Base-by-base conservation (phyloP, 2,329 filamentous ascomycete genomes). In the Scytalidium sp. region DNA sequence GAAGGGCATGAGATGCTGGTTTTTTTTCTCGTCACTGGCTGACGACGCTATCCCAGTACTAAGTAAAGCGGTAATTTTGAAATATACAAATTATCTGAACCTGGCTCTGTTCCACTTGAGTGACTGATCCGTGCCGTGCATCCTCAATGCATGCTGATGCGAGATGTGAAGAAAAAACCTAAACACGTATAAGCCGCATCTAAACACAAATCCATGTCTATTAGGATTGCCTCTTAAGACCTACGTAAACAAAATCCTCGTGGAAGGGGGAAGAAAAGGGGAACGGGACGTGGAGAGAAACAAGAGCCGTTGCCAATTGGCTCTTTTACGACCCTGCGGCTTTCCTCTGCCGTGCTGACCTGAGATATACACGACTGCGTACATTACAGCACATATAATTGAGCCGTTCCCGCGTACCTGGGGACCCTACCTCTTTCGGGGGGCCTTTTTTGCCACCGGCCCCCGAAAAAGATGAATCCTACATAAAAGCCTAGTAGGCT, bases 1-100 rank as follows among this genome's bases (percentile, higher is more conserved):
- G 20, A 29, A 11, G n/a, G 19, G 32, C 9, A 41, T 47, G 45
- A 47, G 45, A 47, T 47, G 45, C 45, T 47, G 45, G 45, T 17
- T 47, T 47, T 36, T 36, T 15, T 36, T n/a, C n/a, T 36, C 15
- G 32, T 36, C 32, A 36, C 32, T 36, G 32, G 32, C 17, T 36
- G 32, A n/a, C 32, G 15, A n/a, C 17, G 17, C 17, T 36, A 36
- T 36, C 17, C 32, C 32, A 36, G 32, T 36, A 36, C 11, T 36
- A 36, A 36, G 32, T 36, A 36, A 36, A n/a, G 5, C 7, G 17
- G 32, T 36, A 36, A 36, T 36, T 36, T 8, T 10, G 32, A 36
- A 36, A 36, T 36, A n/a, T n/a, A 36, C 13, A 36, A 36, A 36
- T 36, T n/a, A 36, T 8, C 5, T 15, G 5, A n/a, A 36, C 7